Evolutionary conservation across 202 grass and related monocot genomes (phyloP), one percentile per base, ranked within the genome.

Genomic region (Digitaria exilis): DNA sequence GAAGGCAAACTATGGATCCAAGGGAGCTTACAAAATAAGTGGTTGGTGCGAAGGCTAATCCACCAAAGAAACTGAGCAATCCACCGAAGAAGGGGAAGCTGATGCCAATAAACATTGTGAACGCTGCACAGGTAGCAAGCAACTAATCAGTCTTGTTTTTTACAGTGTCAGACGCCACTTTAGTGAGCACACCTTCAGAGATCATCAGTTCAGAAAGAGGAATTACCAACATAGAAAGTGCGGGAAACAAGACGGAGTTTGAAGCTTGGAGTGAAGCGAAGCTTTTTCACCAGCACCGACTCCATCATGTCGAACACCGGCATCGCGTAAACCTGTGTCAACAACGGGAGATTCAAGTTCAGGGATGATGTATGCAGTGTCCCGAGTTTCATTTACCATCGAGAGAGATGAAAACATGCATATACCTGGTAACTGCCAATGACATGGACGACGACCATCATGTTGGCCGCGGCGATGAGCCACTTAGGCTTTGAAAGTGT

Each of bases 221-320:
- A 14, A 54, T 22, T 92, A 92, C 90, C 90, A 58, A 92, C 90
- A 43, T 92, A 92, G 54, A 63, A 0, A 9, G 75, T 76, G 9
- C 90, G 80, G 6, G 87, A 46, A 25, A 92, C 67, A 24, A 92
- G 55, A 24, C 90, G 90, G 72, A 92, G 90, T 10, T 17, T 80
- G 0, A 87, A 6, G 50, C 90, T 62, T 52, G 90, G 90, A 4
- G 62, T 11, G 22, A 89, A 87, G 35, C 29, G 69, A 39, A 92
- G 9, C 2, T 87, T 89, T 32, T 89, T 89, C 35, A 89, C 75
- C 9, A 89, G 84, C 25, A 89, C 57, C 17, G 90, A 84, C 49
- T 92, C 90, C 7, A 92, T 84, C 90, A 92, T 92, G 76, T 92
- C 90, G 16, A 92, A 89, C 14, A 89, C 90, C 0, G 90, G 86